Percentiles rank a stretch among this genome's conserved stretches.
Conservation (phyloP, 2,329 filamentous ascomycete genomes). For the Clarireedia sp. region DNA sequence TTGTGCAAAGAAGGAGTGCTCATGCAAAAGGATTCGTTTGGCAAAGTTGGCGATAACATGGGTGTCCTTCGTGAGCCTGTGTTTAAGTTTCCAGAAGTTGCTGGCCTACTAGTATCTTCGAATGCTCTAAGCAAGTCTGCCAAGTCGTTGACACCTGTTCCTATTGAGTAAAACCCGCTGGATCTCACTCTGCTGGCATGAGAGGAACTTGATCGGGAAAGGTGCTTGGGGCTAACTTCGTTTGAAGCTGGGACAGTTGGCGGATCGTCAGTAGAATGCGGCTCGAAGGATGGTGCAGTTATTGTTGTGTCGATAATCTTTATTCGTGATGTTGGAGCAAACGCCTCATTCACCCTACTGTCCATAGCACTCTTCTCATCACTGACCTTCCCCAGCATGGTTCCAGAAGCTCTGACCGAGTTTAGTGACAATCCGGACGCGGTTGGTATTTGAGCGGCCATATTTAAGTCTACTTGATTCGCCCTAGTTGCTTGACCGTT, state of each 20-base stretch:
- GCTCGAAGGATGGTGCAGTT: neutral
- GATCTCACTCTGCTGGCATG: constrained; percentile 5
- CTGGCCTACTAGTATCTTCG: constrained; percentile 8
- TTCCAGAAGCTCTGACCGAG: too few relatives aligned
- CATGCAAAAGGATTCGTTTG: constrained; percentile 10
- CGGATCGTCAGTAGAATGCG: neutral
- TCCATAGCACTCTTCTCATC: too few relatives aligned
- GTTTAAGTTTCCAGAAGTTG: neutral
- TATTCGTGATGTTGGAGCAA: neutral
- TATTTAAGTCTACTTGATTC: too few relatives aligned
- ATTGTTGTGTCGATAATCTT: neutral
- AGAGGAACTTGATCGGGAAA: neutral
- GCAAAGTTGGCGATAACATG: constrained; percentile 18
- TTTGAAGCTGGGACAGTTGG: neutral
- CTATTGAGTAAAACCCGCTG: constrained; percentile 14
- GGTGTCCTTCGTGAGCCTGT: constrained; percentile 10
- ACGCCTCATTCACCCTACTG: too few relatives aligned
- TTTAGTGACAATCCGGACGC: too few relatives aligned
- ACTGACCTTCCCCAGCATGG: too few relatives aligned
- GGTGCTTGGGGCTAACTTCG: neutral
- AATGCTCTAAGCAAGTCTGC: constrained; percentile 11
- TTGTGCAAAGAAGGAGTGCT: neutral
- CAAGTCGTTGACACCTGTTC: constrained; percentile 15
- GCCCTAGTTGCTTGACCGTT: too few relatives aligned
- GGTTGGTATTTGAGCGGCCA: too few relatives aligned